A percentile compares a stretch with the other conserved stretches of the same genome.
These are phyloP conservation scores for Triangularia setosa DNA, from an alignment of 2,329 filamentous ascomycete species.

Conservation along the genomic window DNA sequence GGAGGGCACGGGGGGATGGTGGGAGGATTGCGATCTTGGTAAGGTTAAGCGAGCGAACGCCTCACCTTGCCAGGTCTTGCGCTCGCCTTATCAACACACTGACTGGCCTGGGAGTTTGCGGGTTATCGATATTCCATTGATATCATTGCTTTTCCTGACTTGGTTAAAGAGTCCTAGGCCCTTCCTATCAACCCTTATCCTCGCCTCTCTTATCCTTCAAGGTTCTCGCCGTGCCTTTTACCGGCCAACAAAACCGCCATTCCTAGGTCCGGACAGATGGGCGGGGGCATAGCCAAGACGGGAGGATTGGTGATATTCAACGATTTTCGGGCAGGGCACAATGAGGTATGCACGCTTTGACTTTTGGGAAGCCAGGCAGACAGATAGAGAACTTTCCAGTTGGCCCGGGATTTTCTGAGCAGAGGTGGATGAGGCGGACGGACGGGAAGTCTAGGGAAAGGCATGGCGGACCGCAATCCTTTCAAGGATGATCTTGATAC, in stretches of 20 bases:
- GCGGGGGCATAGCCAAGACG: neutral
- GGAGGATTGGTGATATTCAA: neutral
- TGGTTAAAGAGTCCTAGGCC: neutral
- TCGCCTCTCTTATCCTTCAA: neutral
- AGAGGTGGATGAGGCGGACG: neutral
- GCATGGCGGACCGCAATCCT: neutral
- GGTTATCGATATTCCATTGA: neutral
- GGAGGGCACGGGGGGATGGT: neutral
- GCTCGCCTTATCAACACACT: neutral
- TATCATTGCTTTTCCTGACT: neutral
- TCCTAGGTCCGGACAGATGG: neutral
- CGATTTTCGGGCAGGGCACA: neutral
- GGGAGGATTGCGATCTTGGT: neutral
- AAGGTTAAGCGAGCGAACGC: neutral
- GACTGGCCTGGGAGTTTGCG: neutral
- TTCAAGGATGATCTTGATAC: neutral
- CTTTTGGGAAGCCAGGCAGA: neutral
- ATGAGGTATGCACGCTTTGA: neutral
- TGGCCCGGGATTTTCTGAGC: neutral
- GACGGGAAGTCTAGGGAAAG: neutral
- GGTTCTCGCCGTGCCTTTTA: neutral
- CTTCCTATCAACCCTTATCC: neutral
- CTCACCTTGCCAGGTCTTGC: neutral
- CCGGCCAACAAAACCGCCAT: neutral
- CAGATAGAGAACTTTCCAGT: neutral